Conservation (phyloP, 192 early-diverging fungal genomes). For the Allomyces arbusculus region DNA sequence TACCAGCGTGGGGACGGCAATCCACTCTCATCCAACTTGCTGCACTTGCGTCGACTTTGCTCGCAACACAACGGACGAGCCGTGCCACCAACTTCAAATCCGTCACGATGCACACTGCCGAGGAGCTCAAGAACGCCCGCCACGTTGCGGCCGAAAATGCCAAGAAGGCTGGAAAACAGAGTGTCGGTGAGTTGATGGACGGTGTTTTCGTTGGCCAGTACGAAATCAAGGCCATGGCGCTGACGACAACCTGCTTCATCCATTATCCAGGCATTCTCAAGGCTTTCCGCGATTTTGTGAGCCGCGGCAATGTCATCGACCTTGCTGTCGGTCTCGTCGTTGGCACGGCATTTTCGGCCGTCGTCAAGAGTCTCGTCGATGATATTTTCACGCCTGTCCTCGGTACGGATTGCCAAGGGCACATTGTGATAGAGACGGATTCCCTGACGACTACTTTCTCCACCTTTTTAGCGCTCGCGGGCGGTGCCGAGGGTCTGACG, state of each 20-base stretch:
- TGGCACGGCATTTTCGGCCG: conserved; percentile 16
- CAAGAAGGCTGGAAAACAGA: not conserved
- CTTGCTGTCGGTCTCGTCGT: conserved; percentile 29
- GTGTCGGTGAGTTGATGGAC: not conserved
- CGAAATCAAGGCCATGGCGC: not conserved
- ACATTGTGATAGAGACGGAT: not conserved
- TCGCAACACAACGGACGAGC: no score
- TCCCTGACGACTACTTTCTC: not conserved
- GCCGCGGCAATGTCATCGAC: conserved; percentile 23
- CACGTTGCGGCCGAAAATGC: not conserved
- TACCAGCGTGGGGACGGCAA: no score
- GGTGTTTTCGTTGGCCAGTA: not conserved
- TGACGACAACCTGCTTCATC: not conserved
- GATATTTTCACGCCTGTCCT: conserved; percentile 1
- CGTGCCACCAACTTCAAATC: no score
- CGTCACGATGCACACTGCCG: no score
- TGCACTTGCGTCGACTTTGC: no score
- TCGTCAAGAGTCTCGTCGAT: conserved; percentile 3
- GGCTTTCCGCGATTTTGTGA: conserved; percentile 16
- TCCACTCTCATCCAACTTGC: no score
- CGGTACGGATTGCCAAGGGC: not conserved
- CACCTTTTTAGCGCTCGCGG: not conserved
- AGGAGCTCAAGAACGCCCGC: no score
- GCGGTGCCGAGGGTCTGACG: not conserved
- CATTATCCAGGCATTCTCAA: no score